Evolutionary conservation across 495 filamentous ascomycete species (phyloP), one percentile per base, ranked within the genome.

Genomic region (Podospora comata): DNA sequence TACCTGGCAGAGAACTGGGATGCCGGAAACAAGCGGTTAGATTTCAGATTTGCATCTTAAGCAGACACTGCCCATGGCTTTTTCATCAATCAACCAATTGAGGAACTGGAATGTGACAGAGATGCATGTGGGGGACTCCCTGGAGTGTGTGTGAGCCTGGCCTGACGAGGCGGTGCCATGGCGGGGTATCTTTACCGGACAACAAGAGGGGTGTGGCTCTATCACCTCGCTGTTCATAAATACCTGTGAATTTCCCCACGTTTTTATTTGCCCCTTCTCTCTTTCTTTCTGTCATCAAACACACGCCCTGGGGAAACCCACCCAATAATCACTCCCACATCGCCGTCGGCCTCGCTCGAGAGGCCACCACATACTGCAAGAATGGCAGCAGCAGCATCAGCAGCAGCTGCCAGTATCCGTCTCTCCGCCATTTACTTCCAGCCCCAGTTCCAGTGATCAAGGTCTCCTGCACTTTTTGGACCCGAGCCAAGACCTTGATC

Each of bases 11-110:
- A 87, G 3, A 91, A 90, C 27, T 84, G 74, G 11, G 86, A 91
- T 71, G 81, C 83, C 67, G 91, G 91, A 28, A 92, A 90, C 70
- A 93, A 92, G 78, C 82, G 91, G 81, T 84, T 85, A 62, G 83
- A 87, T 72, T 87, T 87, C 28, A 70, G 82, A 55, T 81, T 87
- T 65, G 80, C 79, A 19, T 63, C 61, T 39, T 63, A 26, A 48
- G 3, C 9, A 48, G 39, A 48, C 39, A 48, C 39, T 16, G 9
- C 39, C 39, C 39, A 13, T 48, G 39, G 6, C 13, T 11, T 16
- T 16, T 48, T 3, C 39, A 48, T 48, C 30, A 32, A 32, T 48
- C 39, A 13, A 48, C 39, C 39, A 48, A 48, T 48, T 48, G 39
- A 9, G 39, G 9, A 48, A 48, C 13, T 13, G 39, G 9, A 48